These are phyloP conservation scores for Thalassiosira profunda DNA, from an alignment of 108 stramenopile species.

Conservation along the genomic window DNA sequence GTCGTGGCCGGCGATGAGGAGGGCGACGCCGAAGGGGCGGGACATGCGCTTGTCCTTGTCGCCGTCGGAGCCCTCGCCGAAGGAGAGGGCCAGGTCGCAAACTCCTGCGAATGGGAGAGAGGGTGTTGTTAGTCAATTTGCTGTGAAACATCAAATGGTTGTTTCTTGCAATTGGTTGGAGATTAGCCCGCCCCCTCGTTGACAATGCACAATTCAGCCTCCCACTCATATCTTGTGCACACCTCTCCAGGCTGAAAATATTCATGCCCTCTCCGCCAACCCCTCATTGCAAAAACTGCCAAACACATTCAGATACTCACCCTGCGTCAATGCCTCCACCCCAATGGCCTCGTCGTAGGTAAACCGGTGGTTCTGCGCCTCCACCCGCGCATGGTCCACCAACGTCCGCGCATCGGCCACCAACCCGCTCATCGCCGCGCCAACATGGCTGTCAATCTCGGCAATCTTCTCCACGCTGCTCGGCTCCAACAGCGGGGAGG, in stretches of 20 bases:
- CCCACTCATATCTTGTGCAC: too few species aligned
- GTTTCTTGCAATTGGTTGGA: not conserved
- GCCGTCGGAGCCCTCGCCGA: conserved; percentile 96
- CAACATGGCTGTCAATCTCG: conserved; percentile 97
- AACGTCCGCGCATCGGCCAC: conserved; percentile 98
- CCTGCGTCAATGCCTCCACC: conserved; percentile 98
- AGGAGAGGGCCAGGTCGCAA: conserved; percentile 98
- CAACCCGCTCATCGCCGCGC: conserved; percentile 98
- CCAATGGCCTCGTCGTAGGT: conserved; percentile 99
- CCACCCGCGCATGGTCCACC: conserved; percentile 99
- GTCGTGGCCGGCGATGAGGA: conserved; percentile 97
- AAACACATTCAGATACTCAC: conserved; percentile 34
- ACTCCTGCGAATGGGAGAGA: conserved; percentile 61
- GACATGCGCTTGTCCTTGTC: conserved; percentile 96
- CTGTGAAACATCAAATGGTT: not conserved
- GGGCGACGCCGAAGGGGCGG: conserved; percentile 99
- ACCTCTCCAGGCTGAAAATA: too few species aligned
- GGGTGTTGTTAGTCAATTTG: not conserved
- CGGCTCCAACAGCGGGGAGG: conserved; percentile 94
- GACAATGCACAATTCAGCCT: not conserved
- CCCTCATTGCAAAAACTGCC: not conserved
- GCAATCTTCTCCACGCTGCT: conserved; percentile 98
- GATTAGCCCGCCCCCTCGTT: not conserved
- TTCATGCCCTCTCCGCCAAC: not conserved
- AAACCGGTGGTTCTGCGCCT: conserved; percentile 99